phyloP scores from a whole-genome alignment of 2,329 filamentous ascomycete species.

The Aspergillus latus region DNA sequence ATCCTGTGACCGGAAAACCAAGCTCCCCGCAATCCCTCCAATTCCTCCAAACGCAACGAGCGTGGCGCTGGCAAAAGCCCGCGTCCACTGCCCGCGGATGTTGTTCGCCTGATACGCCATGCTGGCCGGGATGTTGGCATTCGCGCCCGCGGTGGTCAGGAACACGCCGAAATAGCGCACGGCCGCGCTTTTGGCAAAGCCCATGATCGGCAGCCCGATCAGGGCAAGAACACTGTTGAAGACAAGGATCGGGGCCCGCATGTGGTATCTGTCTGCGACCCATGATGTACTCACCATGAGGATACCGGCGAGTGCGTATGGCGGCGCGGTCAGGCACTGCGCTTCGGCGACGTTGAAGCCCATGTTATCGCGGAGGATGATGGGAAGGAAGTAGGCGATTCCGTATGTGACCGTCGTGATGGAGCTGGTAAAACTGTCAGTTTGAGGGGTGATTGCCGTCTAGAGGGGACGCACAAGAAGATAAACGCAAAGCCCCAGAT shows the following conservation, averaged over 20 bases:
- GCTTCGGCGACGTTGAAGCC: constrained; percentile 62
- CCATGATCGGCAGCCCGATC: constrained; percentile 71
- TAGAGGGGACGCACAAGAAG: constrained; percentile 49
- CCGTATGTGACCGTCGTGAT: constrained; percentile 71
- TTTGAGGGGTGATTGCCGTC: background rate
- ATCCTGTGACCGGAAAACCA: constrained; percentile 62
- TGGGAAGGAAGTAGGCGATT: constrained; percentile 74
- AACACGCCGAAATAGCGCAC: constrained; percentile 75
- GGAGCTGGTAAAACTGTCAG: constrained; percentile 28
- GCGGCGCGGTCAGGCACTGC: constrained; percentile 71
- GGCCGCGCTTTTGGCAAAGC: constrained; percentile 57
- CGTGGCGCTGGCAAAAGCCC: constrained; percentile 73
- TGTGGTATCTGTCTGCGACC: constrained; percentile 64
- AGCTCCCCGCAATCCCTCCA: constrained; percentile 72
- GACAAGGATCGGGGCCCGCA: constrained; percentile 66
- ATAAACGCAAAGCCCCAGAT: constrained; percentile 53
- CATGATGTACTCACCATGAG: constrained; percentile 62
- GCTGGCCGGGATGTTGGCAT: constrained; percentile 71
- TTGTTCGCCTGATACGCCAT: constrained; percentile 86
- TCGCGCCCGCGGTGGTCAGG: constrained; percentile 70
- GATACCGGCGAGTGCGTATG: constrained; percentile 65
- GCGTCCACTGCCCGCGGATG: constrained; percentile 84
- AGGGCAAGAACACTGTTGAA: constrained; percentile 67
- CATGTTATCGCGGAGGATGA: constrained; percentile 65
- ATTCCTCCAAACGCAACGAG: constrained; percentile 75